A percentile compares a stretch with the other conserved stretches of the same genome.
These are phyloP conservation scores for Syzygium oleosum DNA, from an alignment of 345 rosid genomes.

Conservation along the genomic window DNA sequence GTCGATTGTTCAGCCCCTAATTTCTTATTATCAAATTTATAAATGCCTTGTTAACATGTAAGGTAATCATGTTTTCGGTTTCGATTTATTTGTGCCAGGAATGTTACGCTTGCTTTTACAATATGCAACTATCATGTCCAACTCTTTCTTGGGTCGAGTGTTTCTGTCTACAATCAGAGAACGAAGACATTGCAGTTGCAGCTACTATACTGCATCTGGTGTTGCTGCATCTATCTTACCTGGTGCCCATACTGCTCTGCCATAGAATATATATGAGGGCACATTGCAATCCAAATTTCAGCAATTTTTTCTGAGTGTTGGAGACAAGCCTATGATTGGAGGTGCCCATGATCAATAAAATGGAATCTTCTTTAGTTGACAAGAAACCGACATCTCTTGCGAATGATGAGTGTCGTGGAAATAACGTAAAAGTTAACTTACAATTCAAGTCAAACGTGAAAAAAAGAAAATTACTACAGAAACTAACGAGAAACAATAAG, in stretches of 20 bases:
- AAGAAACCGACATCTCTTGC: neutral
- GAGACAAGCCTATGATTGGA: neutral
- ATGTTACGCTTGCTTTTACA: neutral
- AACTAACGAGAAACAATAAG: neutral
- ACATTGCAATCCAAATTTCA: too few relatives aligned
- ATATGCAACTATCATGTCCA: neutral
- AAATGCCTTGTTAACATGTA: neutral
- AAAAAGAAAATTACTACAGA: neutral
- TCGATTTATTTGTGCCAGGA: neutral
- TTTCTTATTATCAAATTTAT: neutral
- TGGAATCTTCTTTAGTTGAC: neutral
- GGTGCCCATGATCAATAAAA: neutral
- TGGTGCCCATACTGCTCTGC: too few relatives aligned
- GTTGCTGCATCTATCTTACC: too few relatives aligned
- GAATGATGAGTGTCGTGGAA: neutral
- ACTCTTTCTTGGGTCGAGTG: too few relatives aligned
- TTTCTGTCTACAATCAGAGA: too few relatives aligned
- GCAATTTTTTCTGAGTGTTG: too few relatives aligned
- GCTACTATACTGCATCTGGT: too few relatives aligned
- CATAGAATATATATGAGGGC: too few relatives aligned
- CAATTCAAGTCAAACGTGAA: neutral
- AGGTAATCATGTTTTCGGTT: neutral
- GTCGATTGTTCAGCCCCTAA: neutral
- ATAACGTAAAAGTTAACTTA: neutral
- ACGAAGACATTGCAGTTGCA: too few relatives aligned